Evolutionary conservation across 305 asterid genomes (phyloP), one percentile per base, ranked within the genome.

Genomic region (Lippia alba): DNA sequence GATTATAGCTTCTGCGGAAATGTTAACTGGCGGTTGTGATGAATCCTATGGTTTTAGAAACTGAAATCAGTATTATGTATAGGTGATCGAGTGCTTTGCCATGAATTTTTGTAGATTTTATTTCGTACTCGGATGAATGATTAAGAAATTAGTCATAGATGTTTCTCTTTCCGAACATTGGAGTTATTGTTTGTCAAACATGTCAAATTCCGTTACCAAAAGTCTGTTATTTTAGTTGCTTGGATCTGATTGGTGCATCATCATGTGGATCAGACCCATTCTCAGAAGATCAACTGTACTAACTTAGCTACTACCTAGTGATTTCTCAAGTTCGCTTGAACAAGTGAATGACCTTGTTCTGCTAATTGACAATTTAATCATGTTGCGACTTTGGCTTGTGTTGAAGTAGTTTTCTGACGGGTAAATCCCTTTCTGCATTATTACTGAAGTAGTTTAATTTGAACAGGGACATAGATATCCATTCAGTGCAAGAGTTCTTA

Each of bases 361-460:
- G 55, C 55, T 67, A 12, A 18, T n/a, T 60, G 40, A 18, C 32
- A 48, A 59, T n/a, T 48, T 59, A 5, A 32, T 33, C 44, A 34
- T 44, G 34, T 15, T 9, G 51, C 49, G 6, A 57, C 44, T 9
- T 9, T 17, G 66, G 32, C 0, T 6, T 60, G 30, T 15, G 6
- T 16, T 6, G 46, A 16, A 58, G 32, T 12, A n/a, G 7, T 16
- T 46, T 48, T 69, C n/a, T 41, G 56, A 17, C 14, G n/a, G 66
- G 44, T 60, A 40, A 64, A n/a, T 59, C 67, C 44, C 46, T 56
- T 79, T 69, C 59, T 74, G 61, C 60, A 46, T 61, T 74, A 48
- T 64, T 62, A 16, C 41, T 30, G 56, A 32, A 65, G n/a, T n/a
- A n/a, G n/a, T n/a, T n/a, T n/a, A n/a, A 39, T 30, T 48, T 36